Evolutionary conservation across 1,284 basidiomycete species (phyloP), one percentile per base, ranked within the genome.

Genomic region (Sphaerobolus stellatus): DNA sequence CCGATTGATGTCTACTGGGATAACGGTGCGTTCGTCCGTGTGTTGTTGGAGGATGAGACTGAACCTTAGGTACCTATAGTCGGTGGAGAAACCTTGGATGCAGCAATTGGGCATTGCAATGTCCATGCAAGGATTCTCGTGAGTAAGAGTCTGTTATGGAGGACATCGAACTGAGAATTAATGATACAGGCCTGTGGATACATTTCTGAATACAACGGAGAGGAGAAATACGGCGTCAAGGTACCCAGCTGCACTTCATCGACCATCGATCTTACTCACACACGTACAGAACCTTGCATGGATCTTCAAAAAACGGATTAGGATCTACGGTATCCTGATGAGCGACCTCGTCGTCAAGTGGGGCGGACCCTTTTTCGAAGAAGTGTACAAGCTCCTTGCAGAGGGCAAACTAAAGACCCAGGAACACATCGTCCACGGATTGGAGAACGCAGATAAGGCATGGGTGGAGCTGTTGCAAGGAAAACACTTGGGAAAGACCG

Each of bases 1-100:
- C 57, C 54, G n/a, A 61, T 66, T 53, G 60, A 64, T 58, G 58
- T 48, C 11, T 57, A 51, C 25, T 51, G 33, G 34, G 49, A 51
- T 41, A 51, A 51, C 25, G 49, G 48, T 50, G 28, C 4, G 13
- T 24, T 6, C n/a, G 18, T 24, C 25, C 6, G 18, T 6, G 18
- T 7, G 18, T 41, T n/a, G n/a, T 41, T 41, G 40, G 6, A 6
- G 6, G 7, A 9, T 9, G 40, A 6, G 40, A 22, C 7, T 43
- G 16, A 43, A 43, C 4, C 22, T 27, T 14, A 43, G n/a, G n/a
- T 38, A 5, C 36, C 4, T 38, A 14, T 43, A 43, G 41, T 43
- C 28, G 41, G 41, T 4, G 41, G 41, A n/a, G 3, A 20, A 13
- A 43, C 41, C 28, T 22, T 43, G 41, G 41, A 43, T 24, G 41